A percentile compares a stretch with the other conserved stretches of the same genome.
Evolutionary conservation across 345 rosid species (phyloP).

Genomic region (Reutealis trisperma): DNA sequence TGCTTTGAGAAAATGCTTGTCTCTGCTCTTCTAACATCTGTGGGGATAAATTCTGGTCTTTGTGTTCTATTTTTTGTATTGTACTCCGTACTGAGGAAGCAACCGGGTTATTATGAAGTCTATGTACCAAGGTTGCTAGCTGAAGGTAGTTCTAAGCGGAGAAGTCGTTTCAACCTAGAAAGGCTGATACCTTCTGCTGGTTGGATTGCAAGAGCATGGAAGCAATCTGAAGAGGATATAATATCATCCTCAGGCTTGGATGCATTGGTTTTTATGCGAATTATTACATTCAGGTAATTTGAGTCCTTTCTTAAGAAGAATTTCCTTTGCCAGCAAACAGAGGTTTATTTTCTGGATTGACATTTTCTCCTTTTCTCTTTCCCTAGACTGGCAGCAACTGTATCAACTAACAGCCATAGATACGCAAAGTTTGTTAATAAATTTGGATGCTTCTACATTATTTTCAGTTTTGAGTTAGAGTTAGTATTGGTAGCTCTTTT

Average conservation of each 20-base stretch:
- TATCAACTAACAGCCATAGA: background rate
- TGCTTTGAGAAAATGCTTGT: conserved; percentile 57
- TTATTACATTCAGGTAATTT: conserved; percentile 75
- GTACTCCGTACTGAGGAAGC: conserved; percentile 82
- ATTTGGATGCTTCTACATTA: background rate
- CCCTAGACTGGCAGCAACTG: background rate
- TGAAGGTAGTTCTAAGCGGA: conserved; percentile 53
- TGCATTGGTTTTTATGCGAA: conserved; percentile 77
- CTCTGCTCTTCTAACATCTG: conserved; percentile 87
- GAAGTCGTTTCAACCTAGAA: conserved; percentile 64
- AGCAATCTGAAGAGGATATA: conserved; percentile 64
- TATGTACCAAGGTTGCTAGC: conserved; percentile 74
- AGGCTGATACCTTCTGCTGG: conserved; percentile 81
- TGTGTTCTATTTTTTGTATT: conserved; percentile 66
- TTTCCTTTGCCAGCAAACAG: background rate
- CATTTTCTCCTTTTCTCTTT: background rate
- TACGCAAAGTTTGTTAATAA: background rate
- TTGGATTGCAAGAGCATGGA: conserved; percentile 81
- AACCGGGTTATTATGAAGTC: conserved; percentile 66
- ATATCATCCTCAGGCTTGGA: conserved; percentile 73
- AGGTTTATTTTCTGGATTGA: background rate
- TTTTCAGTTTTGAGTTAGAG: background rate
- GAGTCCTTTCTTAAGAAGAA: background rate
- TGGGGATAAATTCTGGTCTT: conserved; percentile 81
- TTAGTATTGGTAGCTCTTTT: background rate